These are phyloP conservation scores for Ophiostoma angusticollis DNA, from an alignment of 2,329 filamentous ascomycete genomes.

Conservation along the genomic window DNA sequence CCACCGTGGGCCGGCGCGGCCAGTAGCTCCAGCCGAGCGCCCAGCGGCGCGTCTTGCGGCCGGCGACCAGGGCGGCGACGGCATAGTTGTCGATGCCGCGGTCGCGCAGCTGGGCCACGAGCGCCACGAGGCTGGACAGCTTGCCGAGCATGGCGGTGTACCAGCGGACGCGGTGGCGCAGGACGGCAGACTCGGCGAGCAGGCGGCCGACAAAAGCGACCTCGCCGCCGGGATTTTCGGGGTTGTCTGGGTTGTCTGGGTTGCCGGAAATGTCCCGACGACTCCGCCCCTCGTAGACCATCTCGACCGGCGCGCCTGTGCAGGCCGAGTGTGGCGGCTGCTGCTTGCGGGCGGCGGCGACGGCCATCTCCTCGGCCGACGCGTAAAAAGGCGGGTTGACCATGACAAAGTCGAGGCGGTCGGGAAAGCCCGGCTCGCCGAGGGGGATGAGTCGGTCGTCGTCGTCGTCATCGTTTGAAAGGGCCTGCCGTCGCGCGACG, in stretches of 20 bases:
- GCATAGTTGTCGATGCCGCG: slow-evolving; percentile 61
- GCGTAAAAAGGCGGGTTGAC: slow-evolving; percentile 91
- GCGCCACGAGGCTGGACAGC: slow-evolving; percentile 49
- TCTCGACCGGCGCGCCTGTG: slow-evolving; percentile 70
- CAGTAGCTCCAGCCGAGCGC: slow-evolving; percentile 78
- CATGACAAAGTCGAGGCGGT: slow-evolving; percentile 67
- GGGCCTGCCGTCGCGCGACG: slow-evolving; percentile 38
- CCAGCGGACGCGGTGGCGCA: slow-evolving; percentile 56
- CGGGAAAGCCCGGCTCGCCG: slow-evolving; percentile 22
- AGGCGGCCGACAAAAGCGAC: slow-evolving; percentile 85
- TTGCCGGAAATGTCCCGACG: too few relatives aligned
- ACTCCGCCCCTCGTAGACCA: slow-evolving; percentile 51
- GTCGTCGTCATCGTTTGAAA: too few relatives aligned
- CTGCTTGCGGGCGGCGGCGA: slow-evolving; percentile 52
- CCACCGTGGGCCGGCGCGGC: slow-evolving; percentile 45
- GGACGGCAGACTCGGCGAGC: slow-evolving; percentile 18
- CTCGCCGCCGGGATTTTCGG: slow-evolving; percentile 49
- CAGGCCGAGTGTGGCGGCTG: slow-evolving; percentile 57
- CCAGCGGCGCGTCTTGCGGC: slow-evolving; percentile 70
- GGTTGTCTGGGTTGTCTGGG: too few relatives aligned
- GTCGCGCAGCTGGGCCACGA: slow-evolving; percentile 45
- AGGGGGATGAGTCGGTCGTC: slow-evolving; percentile 49
- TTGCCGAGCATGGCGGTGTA: slow-evolving; percentile 89
- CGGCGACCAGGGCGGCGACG: slow-evolving; percentile 67
- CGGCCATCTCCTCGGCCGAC: slow-evolving; percentile 55